These are phyloP conservation scores for Paracorniculantispora psalliotae DNA, from an alignment of 2,329 filamentous ascomycete genomes.

Conservation along the genomic window DNA sequence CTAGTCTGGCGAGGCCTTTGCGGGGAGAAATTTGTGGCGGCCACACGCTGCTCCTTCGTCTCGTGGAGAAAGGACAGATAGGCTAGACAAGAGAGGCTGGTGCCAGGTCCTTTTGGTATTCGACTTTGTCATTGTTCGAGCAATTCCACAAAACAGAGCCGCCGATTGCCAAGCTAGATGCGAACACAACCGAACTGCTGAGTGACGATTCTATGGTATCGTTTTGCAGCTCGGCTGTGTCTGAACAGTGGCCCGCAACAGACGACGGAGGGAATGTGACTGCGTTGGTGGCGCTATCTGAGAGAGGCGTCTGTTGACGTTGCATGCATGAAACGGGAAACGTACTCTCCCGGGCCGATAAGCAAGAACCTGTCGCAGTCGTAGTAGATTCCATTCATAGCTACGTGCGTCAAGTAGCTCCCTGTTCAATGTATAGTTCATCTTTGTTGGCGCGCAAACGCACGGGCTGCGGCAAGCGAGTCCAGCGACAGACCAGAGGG, in stretches of 20 bases:
- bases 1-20: background rate
- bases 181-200: no score
- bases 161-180: no score
- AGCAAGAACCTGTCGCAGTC: no score
- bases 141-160: no score
- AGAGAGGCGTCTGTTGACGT: background rate
- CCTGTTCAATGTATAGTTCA: background rate
- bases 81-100: background rate
- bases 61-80: background rate
- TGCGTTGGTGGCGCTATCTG: background rate
- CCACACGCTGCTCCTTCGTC: background rate
- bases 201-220: no score
- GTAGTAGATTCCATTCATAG: no score
- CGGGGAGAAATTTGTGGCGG: background rate
- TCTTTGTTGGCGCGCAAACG: background rate
- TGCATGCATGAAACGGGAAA: constrained; percentile 2
- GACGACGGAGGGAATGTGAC: background rate
- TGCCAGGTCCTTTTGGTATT: background rate
- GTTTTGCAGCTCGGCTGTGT: no score
- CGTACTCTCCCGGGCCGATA: no score
- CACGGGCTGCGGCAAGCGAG: background rate
- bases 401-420: background rate
- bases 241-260: no score
- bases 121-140: background rate
- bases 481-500: background rate